These are phyloP conservation scores for Didymella segeticola DNA, from an alignment of 2,329 filamentous ascomycete genomes.

Conservation along the genomic window DNA sequence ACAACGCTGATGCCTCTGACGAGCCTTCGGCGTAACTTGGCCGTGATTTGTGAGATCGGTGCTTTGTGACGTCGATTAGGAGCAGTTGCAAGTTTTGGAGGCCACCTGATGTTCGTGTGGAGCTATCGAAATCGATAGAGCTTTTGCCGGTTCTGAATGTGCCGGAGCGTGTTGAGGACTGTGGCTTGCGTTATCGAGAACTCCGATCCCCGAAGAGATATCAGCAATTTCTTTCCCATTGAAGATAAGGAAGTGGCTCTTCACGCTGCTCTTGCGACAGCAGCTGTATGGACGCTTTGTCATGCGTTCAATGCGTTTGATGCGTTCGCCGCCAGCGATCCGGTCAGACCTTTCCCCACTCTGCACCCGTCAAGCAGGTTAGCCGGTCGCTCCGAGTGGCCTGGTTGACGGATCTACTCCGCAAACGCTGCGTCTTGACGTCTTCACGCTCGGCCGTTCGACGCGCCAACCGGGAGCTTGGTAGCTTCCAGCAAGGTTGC, in stretches of 20 bases:
- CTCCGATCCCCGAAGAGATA: neutral
- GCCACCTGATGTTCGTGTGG: constrained; percentile 21
- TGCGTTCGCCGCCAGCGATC: constrained; percentile 2
- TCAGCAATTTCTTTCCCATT: constrained; percentile 7
- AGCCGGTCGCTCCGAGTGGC: constrained; percentile 17
- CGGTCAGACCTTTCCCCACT: constrained; percentile 7
- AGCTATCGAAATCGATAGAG: constrained; percentile 14
- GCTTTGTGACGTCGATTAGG: constrained; percentile 22
- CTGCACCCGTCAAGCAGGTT: constrained; percentile 12
- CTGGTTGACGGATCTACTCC: constrained; percentile 7
- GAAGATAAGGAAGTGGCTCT: constrained; percentile 3
- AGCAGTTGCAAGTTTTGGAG: constrained; percentile 7
- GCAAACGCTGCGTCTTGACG: constrained; percentile 15
- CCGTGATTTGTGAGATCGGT: constrained; percentile 14
- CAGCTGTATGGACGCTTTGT: constrained; percentile 6
- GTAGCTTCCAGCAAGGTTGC: constrained; percentile 2
- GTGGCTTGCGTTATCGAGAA: constrained; percentile 12
- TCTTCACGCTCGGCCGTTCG: constrained; percentile 1
- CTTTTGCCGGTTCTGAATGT: constrained; percentile 1
- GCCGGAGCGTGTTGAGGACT: constrained; percentile 9
- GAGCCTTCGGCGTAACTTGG: constrained; percentile 16
- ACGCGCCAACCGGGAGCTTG: constrained; percentile 11
- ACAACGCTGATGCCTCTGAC: constrained; percentile 13
- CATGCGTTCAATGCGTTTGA: no score
- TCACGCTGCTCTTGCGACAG: constrained; percentile 3